These are phyloP conservation scores for Dictyostelium purpureum DNA, from an alignment of 78 protist species.

Conservation along the genomic window DNA sequence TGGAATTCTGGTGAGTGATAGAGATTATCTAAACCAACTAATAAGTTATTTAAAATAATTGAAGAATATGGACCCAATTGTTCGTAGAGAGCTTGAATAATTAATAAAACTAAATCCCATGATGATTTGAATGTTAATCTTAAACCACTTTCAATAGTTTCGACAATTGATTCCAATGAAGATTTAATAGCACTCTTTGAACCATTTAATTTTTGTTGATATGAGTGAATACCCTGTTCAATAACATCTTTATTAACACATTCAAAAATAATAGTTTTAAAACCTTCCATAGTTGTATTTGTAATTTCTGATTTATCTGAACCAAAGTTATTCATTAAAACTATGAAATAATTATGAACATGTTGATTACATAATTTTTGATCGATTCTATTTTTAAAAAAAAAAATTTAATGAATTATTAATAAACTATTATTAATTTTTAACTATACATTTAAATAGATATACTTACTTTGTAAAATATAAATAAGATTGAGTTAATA, in stretches of 20 bases:
- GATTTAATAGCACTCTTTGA: neutral
- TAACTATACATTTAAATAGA: neutral
- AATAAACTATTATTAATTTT: neutral
- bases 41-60: constrained; percentile 11
- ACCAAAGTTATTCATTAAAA: constrained; percentile 52
- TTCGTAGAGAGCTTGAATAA: constrained; percentile 8
- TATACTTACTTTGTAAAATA: neutral
- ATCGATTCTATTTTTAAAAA: constrained; percentile 1
- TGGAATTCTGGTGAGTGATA: constrained; percentile 9
- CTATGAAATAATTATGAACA: constrained; percentile 29
- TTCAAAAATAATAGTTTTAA: constrained; percentile 36
- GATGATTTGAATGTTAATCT: constrained; percentile 35
- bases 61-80: constrained; percentile 38
- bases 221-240: constrained; percentile 7
- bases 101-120: constrained; percentile 23
- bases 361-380: constrained; percentile 35
- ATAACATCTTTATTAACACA: constrained; percentile 45
- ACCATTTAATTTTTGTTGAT: neutral
- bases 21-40: constrained; percentile 6
- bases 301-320: constrained; percentile 44
- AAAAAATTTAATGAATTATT: neutral
- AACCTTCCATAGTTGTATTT: constrained; percentile 55
- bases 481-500: constrained; percentile 39
- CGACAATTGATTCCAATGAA: constrained; percentile 14
- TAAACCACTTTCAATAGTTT: neutral